These are phyloP conservation scores for Boechera retrofracta DNA, from an alignment of 345 rosid genomes.

Conservation along the genomic window DNA sequence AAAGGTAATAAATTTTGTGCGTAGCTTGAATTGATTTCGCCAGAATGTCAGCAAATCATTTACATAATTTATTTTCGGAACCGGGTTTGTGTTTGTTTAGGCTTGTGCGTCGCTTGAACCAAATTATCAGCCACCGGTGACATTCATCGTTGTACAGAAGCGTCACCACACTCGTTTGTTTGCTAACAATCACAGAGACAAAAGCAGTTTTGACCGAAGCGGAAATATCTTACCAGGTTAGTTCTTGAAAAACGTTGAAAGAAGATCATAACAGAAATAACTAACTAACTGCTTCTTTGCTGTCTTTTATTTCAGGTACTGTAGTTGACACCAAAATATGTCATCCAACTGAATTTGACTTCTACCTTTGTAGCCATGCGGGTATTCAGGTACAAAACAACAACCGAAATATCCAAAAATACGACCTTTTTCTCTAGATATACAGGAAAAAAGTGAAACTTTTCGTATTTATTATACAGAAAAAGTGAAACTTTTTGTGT, in stretches of 20 bases:
- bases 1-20: slow-evolving; percentile 52
- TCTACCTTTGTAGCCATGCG: slow-evolving; percentile 98
- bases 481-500: not conserved
- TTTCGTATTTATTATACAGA: not conserved
- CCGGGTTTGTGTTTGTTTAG: slow-evolving; percentile 41
- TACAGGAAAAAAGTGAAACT: not conserved
- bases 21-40: not conserved
- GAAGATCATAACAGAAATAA: slow-evolving; percentile 4
- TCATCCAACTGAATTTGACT: slow-evolving; percentile 96
- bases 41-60: not conserved
- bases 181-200: slow-evolving; percentile 89
- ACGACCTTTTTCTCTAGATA: slow-evolving; percentile 24
- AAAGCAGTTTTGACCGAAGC: slow-evolving; percentile 87
- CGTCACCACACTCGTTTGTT: slow-evolving; percentile 96
- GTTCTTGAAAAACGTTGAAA: not conserved
- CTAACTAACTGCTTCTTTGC: slow-evolving; percentile 11
- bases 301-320: slow-evolving; percentile 58
- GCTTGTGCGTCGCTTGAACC: slow-evolving; percentile 99
- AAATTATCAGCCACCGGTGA: slow-evolving; percentile 94
- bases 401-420: slow-evolving; percentile 50
- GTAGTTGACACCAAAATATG: slow-evolving; percentile 95
- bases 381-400: slow-evolving; percentile 79
- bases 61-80: not conserved
- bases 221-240: slow-evolving; percentile 95
- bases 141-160: slow-evolving; percentile 98